Base-by-base conservation (phyloP, 495 filamentous ascomycete genomes). In the Tuber brumale region DNA sequence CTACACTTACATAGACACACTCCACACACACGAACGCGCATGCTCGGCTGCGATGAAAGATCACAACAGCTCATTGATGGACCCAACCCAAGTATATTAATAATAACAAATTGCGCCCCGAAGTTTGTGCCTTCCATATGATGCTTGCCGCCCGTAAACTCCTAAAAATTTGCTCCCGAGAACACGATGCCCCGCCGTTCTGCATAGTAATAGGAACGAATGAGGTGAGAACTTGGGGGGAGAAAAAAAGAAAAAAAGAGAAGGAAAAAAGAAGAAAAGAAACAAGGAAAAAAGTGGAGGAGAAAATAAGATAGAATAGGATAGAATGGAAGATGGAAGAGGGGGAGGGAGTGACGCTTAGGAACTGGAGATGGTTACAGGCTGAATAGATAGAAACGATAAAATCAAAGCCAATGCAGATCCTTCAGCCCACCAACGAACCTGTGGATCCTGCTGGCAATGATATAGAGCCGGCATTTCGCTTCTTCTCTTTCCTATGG, bases 401-500 rank as follows among this genome's bases (percentile, higher is more conserved):
- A 35, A 18, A 19, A 19, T 12, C 6, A 35, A 16, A 35, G 57
- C 57, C 27, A 31, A 18, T 35, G 31, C n/a, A 16, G 57, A 66
- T 66, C 57, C 57, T 66, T 66, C 57, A 66, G 4, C 57, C 57
- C 14, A 35, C 57, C 27, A 66, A 31, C n/a, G 57, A 66, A 73
- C 73, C 74, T 69, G 66, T 74, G 44, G 78, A 80, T 16, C 78
- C 78, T 10, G 78, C 73, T 70, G 77, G 78, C 61, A 66, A 35
- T 35, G 79, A 78, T 80, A 80, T 73, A 21, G 79, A 80, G 42
- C 74, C 78, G 9, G 74, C 78, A 44, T 70, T 81, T 61, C 80
- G 76, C 69, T 82, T 82, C 46, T 82, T 82, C 57, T 82, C 80
- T 75, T 82, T 82, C 74, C 80, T 82, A n/a, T 23, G 57, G 42